Conservation (phyloP, 495 filamentous ascomycete genomes). For the Penicilliopsis zonata region DNA sequence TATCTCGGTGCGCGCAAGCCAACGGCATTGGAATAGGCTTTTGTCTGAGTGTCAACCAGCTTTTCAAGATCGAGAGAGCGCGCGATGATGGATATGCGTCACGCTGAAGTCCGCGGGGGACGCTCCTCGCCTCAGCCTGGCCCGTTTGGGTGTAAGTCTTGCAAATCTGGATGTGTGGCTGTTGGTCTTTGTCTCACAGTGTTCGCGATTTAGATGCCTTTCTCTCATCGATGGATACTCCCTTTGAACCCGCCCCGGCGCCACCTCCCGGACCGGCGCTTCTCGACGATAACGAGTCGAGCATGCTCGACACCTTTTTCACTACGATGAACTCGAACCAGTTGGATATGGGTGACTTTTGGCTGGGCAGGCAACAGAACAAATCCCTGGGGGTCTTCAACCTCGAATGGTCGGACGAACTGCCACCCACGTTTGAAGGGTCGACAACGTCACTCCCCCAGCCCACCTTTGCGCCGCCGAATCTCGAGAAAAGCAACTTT, state of each 20-base stretch:
- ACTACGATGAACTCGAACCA: constrained; percentile 43
- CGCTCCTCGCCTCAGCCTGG: constrained; percentile 20
- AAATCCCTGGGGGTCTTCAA: constrained; percentile 32
- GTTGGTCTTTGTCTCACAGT: constrained; percentile 9
- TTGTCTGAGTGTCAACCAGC: constrained; percentile 3
- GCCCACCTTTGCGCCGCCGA: constrained; percentile 19
- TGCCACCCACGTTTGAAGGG: constrained; percentile 48
- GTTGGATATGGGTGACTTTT: constrained; percentile 36
- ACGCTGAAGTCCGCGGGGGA: constrained; percentile 16
- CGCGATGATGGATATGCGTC: constrained; percentile 26
- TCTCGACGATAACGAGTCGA: constrained; percentile 48
- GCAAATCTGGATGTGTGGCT: not conserved
- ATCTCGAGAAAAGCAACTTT: constrained; percentile 12
- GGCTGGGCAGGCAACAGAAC: constrained; percentile 26
- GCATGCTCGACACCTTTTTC: constrained; percentile 51
- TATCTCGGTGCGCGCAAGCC: constrained; percentile 13
- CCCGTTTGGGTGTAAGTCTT: constrained; percentile 51
- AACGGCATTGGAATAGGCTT: constrained; percentile 14
- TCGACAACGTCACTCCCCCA: constrained; percentile 50
- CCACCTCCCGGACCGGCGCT: constrained; percentile 47
- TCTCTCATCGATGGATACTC: constrained; percentile 37
- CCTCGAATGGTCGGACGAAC: constrained; percentile 41
- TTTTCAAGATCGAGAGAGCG: too few species aligned
- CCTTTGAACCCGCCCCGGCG: constrained; percentile 43
- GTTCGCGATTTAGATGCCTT: constrained; percentile 25